Evolutionary conservation across 1,284 basidiomycete species (phyloP).

Genomic region (Apiotrichum gracile): DNA sequence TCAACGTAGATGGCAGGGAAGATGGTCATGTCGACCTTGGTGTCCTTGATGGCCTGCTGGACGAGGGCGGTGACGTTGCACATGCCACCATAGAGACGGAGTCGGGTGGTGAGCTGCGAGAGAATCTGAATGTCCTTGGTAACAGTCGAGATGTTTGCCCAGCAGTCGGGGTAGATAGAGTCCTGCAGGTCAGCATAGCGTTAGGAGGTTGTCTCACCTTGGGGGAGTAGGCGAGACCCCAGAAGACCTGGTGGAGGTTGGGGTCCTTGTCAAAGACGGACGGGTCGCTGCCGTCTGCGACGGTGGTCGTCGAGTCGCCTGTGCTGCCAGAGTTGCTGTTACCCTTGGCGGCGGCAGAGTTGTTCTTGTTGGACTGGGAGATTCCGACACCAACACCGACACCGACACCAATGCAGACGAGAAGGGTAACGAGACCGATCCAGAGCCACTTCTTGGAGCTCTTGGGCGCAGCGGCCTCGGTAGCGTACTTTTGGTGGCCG

Average conservation of each 20-base stretch:
- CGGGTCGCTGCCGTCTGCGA: conserved; percentile 51
- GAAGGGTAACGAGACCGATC: conserved; percentile 19
- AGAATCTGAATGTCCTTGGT: conserved; percentile 49
- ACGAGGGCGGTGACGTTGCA: conserved; percentile 54
- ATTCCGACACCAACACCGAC: conserved; percentile 27
- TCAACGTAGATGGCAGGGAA: conserved; percentile 74
- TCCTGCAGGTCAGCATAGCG: not conserved
- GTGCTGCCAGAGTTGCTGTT: conserved; percentile 1
- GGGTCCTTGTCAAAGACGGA: conserved; percentile 60
- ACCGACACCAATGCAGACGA: conserved; percentile 16
- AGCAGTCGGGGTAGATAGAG: not conserved
- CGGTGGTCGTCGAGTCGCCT: conserved; percentile 3
- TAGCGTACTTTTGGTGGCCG: not conserved
- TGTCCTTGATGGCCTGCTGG: conserved; percentile 75
- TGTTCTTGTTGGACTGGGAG: conserved; percentile 23
- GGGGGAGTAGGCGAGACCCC: conserved; percentile 68
- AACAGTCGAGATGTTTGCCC: conserved; percentile 29
- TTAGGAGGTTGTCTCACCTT: conserved; percentile 16
- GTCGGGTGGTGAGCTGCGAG: conserved; percentile 43
- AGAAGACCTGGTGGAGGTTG: conserved; percentile 60
- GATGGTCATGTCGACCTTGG: conserved; percentile 80
- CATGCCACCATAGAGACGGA: conserved; percentile 47
- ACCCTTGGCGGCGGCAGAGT: too few species aligned
- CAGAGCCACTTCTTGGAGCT: conserved; percentile 20
- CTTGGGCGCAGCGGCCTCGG: not conserved